Conservation (phyloP, 2,329 filamentous ascomycete genomes). For the Paraconiothyrium brasiliense region DNA sequence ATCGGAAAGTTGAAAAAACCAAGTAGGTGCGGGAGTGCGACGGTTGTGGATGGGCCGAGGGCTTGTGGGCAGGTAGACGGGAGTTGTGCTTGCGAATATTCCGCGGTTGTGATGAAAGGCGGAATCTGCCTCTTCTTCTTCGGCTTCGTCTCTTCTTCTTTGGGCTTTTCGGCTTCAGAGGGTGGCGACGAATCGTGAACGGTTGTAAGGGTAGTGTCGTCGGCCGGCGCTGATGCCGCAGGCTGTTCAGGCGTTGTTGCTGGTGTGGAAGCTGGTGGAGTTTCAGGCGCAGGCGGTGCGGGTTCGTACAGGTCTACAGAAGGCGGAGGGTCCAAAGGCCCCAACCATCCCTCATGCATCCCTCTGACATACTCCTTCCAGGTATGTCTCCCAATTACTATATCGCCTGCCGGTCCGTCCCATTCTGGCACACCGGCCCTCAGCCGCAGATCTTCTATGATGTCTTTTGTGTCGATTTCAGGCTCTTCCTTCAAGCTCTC, state of each 20-base stretch:
- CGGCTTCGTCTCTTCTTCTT: conserved; percentile 53
- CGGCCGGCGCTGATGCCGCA: conserved; percentile 25
- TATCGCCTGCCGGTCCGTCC: conserved; percentile 79
- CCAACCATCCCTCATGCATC: conserved; percentile 95
- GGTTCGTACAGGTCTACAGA: conserved; percentile 34
- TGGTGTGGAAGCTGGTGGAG: conserved; percentile 19
- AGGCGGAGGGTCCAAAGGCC: conserved; percentile 74
- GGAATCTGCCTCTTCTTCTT: conserved; percentile 67
- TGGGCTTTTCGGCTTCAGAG: conserved; percentile 26
- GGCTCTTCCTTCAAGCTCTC: conserved; percentile 58
- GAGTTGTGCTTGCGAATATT: conserved; percentile 74
- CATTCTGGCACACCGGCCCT: conserved; percentile 75
- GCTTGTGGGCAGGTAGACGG: conserved; percentile 73
- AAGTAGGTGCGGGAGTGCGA: conserved; percentile 87
- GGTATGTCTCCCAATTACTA: conserved; percentile 88
- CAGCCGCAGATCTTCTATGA: conserved; percentile 70
- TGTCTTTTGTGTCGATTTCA: conserved; percentile 63
- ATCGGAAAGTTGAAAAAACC: conserved; percentile 91
- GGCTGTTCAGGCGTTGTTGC: conserved; percentile 22
- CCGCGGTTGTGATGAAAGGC: conserved; percentile 75
- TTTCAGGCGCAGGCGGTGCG: conserved; percentile 17
- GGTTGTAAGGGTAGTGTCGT: conserved; percentile 49
- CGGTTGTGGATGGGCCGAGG: conserved; percentile 75
- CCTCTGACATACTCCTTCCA: conserved; percentile 98
- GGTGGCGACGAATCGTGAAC: conserved; percentile 26